Base-by-base conservation (phyloP, 768 basidiomycete species). In the Hypholoma fasciculare region DNA sequence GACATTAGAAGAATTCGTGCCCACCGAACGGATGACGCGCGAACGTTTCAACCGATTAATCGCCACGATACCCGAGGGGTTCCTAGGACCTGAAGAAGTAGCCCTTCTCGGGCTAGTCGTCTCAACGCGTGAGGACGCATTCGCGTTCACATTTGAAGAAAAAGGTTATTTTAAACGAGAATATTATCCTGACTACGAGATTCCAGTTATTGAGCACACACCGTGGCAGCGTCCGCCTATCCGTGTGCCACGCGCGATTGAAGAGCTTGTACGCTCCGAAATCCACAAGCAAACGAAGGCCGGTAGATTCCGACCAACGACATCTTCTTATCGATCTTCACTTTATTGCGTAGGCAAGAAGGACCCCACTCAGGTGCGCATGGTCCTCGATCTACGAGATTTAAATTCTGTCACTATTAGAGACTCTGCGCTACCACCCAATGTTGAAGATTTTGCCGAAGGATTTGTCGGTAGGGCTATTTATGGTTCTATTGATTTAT, bases 331-430 rank as follows among this genome's bases (percentile, higher is more conserved):
- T 49, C 48, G 54, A 17, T 54, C 58, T n/a, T 34, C 53, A 34
- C 43, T 54, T 8, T 60, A 26, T 17, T 47, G 66, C 0, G 70
- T 74, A 0, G 36, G 51, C 4, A 76, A 69, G 60, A 67, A 67
- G 37, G 38, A 12, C 27, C 27, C 27, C 27, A 66, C 69, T 1
- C 63, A 67, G 2, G 60, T 79, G 0, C 60, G 72, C 0, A 30
- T 77, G 0, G 68, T 79, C 0, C 62, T 71, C 20, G 68, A 69
- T 49, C 61, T 75, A 0, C 68, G 74, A 57, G 65, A 65, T 0
- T 66, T 77, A 1, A 78, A 78, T 57, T 64, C 61, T 1, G 67
- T 75, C 0, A 68, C 70, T 1, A 67, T 74, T 9, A 61, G 59
- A 34, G 65, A 73, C 36, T 17, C 60, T 26, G 27, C 49, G 14